These are phyloP conservation scores for Paramecium biaurelia DNA, from an alignment of 73 alveolate genomes.

Conservation along the genomic window DNA sequence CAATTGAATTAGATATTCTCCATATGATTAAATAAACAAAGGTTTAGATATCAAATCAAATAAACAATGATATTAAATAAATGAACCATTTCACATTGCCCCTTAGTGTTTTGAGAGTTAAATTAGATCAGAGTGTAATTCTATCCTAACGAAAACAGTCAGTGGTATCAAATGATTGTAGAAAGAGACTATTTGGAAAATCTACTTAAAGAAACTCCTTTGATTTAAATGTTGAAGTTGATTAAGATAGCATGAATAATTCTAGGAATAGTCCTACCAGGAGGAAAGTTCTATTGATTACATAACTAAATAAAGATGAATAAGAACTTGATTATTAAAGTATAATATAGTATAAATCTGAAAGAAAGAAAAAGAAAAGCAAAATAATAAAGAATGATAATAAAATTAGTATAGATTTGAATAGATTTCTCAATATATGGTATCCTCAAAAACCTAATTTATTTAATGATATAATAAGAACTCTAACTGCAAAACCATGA, in stretches of 20 bases:
- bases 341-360: not conserved
- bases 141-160: not conserved
- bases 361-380: not conserved
- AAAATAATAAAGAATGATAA: not conserved
- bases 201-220: not conserved
- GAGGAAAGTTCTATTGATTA: not conserved
- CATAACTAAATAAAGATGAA: not conserved
- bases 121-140: constrained; percentile 21
- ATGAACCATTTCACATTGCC: not conserved
- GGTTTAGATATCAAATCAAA: not conserved
- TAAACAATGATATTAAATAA: not conserved
- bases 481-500: not conserved
- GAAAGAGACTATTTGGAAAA: not conserved
- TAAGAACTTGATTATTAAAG: not conserved
- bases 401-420: constrained; percentile 11
- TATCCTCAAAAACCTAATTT: constrained; percentile 7
- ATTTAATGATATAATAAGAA: not conserved
- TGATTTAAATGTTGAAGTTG: not conserved
- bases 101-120: not conserved
- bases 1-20: constrained; percentile 12
- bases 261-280: not conserved
- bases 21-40: constrained; percentile 22
- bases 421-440: not conserved
- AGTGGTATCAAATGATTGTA: not conserved
- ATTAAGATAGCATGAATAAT: not conserved